Evolutionary conservation across 495 filamentous ascomycete species (phyloP), one percentile per base, ranked within the genome.

Genomic region (Xylaria sp.): DNA sequence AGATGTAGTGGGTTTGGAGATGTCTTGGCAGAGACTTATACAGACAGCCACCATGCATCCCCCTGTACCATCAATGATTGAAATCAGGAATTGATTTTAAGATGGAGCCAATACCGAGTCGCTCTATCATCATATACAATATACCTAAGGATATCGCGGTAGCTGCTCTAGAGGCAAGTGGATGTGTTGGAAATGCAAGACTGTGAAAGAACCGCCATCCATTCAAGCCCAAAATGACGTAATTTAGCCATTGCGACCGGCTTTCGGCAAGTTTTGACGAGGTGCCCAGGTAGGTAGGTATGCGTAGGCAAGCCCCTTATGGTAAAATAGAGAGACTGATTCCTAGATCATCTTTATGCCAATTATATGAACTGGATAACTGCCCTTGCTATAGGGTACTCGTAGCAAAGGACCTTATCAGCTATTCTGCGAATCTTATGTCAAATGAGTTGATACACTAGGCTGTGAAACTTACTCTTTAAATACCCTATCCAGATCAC

Each of bases 1-100:
- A 40, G 53, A 6, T n/a, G 40, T 6, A 6, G 72, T 71, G 73
- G 48, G 76, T 71, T 73, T 66, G n/a, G 62, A 8, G 17, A 31
- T 66, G 35, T 67, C 64, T 67, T 67, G 64, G 64, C 64, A 19
- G n/a, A 0, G 48, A 41, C 44, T 67, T 53, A 58, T 26, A 57
- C 12, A 57, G 44, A 11, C 11, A 31, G 50, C 21, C 24, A 6
- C 7, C 44, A 48, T 48, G n/a, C 1, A 1, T 9, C 8, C 3
- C 21, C 21, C 21, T 3, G 50, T 55, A 24, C 44, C 19, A 21
- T n/a, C n/a, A n/a, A n/a, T n/a, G n/a, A n/a, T n/a, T n/a, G 1
- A 29, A 29, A 55, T 29, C 50, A 55, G 12, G 24, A 29, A 55
- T 55, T 12, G 50, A 53, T 4, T 11, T 5, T 7, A 3, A n/a